Evolutionary conservation across 371 early-diverging fungal genomes (phyloP), one percentile per base, ranked within the genome.

Genomic region (Actinomucor elegans): DNA sequence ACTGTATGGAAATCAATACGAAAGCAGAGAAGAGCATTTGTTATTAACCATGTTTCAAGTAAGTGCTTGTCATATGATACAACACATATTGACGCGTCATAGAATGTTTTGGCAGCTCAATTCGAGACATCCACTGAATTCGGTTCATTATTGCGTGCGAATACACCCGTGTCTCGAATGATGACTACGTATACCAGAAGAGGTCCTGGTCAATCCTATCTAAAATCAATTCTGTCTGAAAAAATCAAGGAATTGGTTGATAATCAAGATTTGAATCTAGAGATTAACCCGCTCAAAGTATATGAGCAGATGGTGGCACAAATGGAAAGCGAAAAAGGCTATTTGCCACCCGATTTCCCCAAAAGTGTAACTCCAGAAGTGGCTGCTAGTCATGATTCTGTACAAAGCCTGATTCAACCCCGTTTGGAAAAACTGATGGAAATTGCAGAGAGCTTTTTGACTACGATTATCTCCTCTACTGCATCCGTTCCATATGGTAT

Each of bases 101-200:
- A 90, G 90, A 88, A 87, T 31, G 94, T 93, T 15, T 66, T 97
- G 51, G 86, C 94, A 10, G 90, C 91, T 12, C 93, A 97, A 61
- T 94, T 97, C 65, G 94, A 94, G 57, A 83, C 87, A 14, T 84
- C 94, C 0, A 89, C 88, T 10, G 94, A 94, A 63, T 94, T 94
- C 47, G 89, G 89, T 31, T 89, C 87, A 20, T 71, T 97, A 10
- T 75, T 97, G 52, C 88, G 97, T 27, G 95, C 96, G 44, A 97
- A 97, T 73, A 95, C 95, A 12, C 95, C 97, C 3, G 93, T 95
- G 5, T 94, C 95, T 8, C 87, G 96, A 17, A 94, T 96, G 94
- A 93, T 97, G 94, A 96, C 94, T 29, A 94, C 96, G 0, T 97
- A 96, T 63, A 95, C 96, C 0, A 74, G 95, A 40, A 87, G 97